Percentiles rank a stretch among this genome's conserved stretches.
These are phyloP conservation scores for Tephrocybe sp. DNA, from an alignment of 768 basidiomycete species.

Conservation along the genomic window DNA sequence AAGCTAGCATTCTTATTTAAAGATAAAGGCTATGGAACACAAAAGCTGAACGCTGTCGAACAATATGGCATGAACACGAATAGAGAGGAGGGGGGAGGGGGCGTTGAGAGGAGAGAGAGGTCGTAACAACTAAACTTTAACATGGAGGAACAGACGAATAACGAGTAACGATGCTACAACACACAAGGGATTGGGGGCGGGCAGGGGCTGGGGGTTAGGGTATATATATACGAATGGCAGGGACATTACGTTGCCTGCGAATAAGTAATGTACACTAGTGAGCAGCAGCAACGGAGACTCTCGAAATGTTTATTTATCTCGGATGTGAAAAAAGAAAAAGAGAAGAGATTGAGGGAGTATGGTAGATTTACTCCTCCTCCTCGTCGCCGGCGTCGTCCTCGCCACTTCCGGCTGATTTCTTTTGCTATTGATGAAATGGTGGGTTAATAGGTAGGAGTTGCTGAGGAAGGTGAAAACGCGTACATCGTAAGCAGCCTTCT, in stretches of 20 bases:
- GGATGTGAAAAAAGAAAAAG: too few species aligned
- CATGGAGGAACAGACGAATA: background rate
- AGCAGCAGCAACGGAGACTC: constrained; percentile 2
- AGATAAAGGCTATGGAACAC: constrained; percentile 2
- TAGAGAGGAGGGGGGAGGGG: too few species aligned
- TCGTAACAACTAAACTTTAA: constrained; percentile 4
- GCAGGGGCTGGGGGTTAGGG: constrained; percentile 1
- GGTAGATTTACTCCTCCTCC: constrained; percentile 24
- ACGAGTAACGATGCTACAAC: constrained; percentile 5
- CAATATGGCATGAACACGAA: constrained; percentile 5
- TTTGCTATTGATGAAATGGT: constrained; percentile 9
- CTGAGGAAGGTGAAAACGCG: constrained; percentile 11
- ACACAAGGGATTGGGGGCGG: background rate
- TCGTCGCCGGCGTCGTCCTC: constrained; percentile 19
- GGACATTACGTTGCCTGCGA: constrained; percentile 9
- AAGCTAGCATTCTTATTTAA: background rate
- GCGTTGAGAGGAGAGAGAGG: background rate
- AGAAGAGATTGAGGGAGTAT: too few species aligned
- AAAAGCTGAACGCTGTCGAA: background rate
- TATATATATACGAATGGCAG: constrained; percentile 7
- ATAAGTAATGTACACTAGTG: constrained; percentile 9
- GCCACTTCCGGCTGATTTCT: constrained; percentile 28
- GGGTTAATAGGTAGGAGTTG: background rate
- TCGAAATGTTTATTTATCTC: background rate
- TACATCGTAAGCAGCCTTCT: constrained; percentile 59